Base-by-base conservation (phyloP, 2,329 filamentous ascomycete species). In the Phoma herbarum region DNA sequence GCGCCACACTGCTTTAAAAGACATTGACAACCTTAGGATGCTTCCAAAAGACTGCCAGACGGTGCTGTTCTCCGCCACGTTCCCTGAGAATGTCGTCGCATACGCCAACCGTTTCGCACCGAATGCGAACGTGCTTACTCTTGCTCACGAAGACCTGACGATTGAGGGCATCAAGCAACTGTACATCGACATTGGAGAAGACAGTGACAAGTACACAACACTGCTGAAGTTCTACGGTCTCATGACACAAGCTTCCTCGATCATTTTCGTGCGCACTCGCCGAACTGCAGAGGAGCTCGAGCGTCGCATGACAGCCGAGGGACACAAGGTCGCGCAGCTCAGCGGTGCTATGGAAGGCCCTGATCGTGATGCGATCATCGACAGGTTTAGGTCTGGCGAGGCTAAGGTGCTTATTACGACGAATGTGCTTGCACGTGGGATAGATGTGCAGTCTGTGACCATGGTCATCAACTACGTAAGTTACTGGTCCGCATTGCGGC, bases 321-420 rank as follows among this genome's bases (percentile, higher is more conserved):
- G 93, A 20, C 95, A 99, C 82, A 92, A 92, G 69, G 92, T 98
- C 22, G 93, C 91, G 5, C 93, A 92, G 22, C 83, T 99, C 61
- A 95, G 96, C 67, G 93, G 93, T 74, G 93, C 90, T 37, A 89
- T 94, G 62, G 93, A 98, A 64, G 93, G 93, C 25, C 80, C 80
- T 31, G 89, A 93, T 71, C 90, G 95, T 79, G 95, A 99, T 71
- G 80, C 84, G 1, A 86, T 98, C 61, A 89, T 99, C 61, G 88
- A 94, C 72, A 86, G 90, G 57, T 99, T 99, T 86, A 89, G 95
- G 58, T 86, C 81, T 43, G 94, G 94, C 37, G 85, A 89, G 59
- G 92, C 92, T 72, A 99, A 99, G 82, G 95, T 99, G 9, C 88
- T 99, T 62, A 97, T 99, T 73, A 96, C 95, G 1, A 99, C 95